These are phyloP conservation scores for Leishmania aethiopica DNA, from an alignment of 208 protist species.

Conservation along the genomic window DNA sequence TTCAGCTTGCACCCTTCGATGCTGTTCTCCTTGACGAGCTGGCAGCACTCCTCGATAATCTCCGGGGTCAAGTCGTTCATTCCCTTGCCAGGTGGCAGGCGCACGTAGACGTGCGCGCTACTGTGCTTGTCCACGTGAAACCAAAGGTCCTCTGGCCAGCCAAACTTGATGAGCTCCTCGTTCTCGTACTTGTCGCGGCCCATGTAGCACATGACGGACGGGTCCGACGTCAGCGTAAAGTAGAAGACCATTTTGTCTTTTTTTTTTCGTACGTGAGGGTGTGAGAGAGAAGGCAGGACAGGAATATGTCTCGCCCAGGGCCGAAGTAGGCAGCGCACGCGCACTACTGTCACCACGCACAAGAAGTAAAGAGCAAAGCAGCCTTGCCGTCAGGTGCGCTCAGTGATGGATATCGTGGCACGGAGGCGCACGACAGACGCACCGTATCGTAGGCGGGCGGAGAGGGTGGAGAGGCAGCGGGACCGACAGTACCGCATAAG, in stretches of 20 bases:
- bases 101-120: slow-evolving; percentile 98
- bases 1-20: slow-evolving; percentile 96
- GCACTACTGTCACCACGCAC: background rate
- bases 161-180: slow-evolving; percentile 97
- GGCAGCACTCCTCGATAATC: slow-evolving; percentile 96
- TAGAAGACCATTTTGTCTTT: slow-evolving; percentile 88
- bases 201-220: slow-evolving; percentile 96
- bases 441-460: background rate
- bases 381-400: background rate
- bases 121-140: slow-evolving; percentile 98
- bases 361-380: background rate
- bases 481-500: background rate
- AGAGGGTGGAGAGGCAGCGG: background rate
- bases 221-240: slow-evolving; percentile 90
- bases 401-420: background rate
- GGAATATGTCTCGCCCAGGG: background rate
- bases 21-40: slow-evolving; percentile 97
- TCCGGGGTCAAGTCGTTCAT: slow-evolving; percentile 92
- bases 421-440: background rate
- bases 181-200: slow-evolving; percentile 99
- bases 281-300: background rate
- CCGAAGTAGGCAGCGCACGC: background rate
- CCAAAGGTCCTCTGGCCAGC: slow-evolving; percentile 98
- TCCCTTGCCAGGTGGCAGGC: slow-evolving; percentile 87
- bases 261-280: background rate